A percentile compares a stretch with the other conserved stretches of the same genome.
phyloP scores from a whole-genome alignment of 345 rosid genomes.

The Orychophragmus violaceus region DNA sequence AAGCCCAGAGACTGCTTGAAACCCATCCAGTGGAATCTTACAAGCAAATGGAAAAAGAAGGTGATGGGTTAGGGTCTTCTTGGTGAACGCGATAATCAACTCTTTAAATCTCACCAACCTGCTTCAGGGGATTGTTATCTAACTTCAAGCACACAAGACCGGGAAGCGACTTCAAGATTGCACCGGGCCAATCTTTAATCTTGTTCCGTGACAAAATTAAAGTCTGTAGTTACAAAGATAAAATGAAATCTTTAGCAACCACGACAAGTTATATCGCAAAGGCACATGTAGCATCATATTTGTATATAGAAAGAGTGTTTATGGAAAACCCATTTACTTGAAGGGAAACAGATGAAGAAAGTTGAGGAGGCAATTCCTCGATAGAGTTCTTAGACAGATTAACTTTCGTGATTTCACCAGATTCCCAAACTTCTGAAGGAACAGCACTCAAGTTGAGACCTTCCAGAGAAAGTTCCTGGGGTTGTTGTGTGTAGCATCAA shows the following conservation, averaged over 20 bases:
- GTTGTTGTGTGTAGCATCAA: background rate
- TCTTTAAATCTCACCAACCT: constrained; percentile 36
- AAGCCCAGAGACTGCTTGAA: constrained; percentile 59
- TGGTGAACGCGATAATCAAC: background rate
- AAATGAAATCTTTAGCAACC: background rate
- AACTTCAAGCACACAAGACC: constrained; percentile 71
- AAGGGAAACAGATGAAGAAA: constrained; percentile 61
- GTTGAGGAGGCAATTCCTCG: constrained; percentile 65
- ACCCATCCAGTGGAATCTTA: constrained; percentile 75
- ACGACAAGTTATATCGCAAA: background rate
- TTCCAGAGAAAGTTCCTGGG: constrained; percentile 74
- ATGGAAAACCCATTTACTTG: constrained; percentile 41
- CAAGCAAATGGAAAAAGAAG: constrained; percentile 16
- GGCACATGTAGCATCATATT: background rate
- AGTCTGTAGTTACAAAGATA: constrained; percentile 44
- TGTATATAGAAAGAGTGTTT: background rate
- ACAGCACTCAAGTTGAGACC: constrained; percentile 61
- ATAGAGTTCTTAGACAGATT: constrained; percentile 82
- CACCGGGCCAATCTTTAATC: constrained; percentile 77
- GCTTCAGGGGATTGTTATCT: constrained; percentile 66
- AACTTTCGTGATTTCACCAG: constrained; percentile 60
- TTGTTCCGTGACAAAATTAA: constrained; percentile 74
- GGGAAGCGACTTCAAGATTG: constrained; percentile 54
- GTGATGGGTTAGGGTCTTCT: constrained; percentile 13
- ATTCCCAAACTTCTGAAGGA: constrained; percentile 85